Evolutionary conservation across 1,284 basidiomycete species (phyloP), one percentile per base, ranked within the genome.

Genomic region (Uromyces viciae-fabae): DNA sequence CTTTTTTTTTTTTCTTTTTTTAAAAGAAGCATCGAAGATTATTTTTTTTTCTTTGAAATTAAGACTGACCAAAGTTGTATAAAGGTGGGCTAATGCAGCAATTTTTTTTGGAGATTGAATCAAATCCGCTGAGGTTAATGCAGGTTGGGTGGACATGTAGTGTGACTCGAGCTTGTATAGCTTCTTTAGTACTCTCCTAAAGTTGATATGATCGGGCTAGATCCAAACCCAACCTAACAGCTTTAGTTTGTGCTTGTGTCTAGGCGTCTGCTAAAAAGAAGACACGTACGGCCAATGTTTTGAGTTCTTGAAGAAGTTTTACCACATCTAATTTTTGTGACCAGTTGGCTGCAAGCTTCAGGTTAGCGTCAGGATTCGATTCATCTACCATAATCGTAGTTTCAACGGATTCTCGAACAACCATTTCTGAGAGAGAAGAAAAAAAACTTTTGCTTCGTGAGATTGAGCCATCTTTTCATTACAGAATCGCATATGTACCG

Each of bases 281-380:
- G 71, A 76, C 14, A 84, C 86, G 81, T 87, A 83, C 87, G 36
- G 84, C 75, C 62, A 83, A 82, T 84, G 85, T n/a, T 83, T 87
- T 84, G 88, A 88, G 81, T 90, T 88, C 92, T 2, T 89, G 88
- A 52, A 98, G 86, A 85, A 91, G 92, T 31, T 90, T 87, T 42
- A 89, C 90, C 36, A 98, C 86, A 82, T 98, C 95, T 2, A 92
- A 89, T 74, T 89, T 88, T 85, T 95, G 94, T 0, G 94, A 92
- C 94, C 93, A 96, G 75, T 91, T 90, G 0, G 93, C 93, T 1
- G 93, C 91, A n/a, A 94, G 82, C 9, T 87, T 86, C 40, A 87
- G 82, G 64, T 77, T 74, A 28, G 56, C 43, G 60, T 77, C 40
- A 28, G 66, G 58, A n/a, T 54, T 75, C 1, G 36, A 15, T 17